Evolutionary conservation across 1,284 basidiomycete genomes (phyloP).

Genomic region (Boletus semigastroideus): DNA sequence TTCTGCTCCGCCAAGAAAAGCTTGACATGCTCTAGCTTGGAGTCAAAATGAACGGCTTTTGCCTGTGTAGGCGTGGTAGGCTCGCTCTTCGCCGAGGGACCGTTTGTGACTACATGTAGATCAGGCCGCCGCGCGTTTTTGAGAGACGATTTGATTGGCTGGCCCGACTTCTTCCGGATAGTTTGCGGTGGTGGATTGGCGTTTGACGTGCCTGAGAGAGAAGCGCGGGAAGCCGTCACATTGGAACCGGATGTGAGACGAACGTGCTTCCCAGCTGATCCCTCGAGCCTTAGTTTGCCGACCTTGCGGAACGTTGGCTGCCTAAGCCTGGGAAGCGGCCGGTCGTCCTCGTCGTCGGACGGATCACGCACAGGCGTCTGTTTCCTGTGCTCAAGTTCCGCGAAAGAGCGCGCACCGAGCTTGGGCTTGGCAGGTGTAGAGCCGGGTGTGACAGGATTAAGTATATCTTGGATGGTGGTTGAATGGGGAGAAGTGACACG

Average conservation of each 20-base stretch:
- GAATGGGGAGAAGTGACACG: constrained; percentile 34
- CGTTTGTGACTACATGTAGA: constrained; percentile 50
- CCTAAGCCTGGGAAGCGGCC: constrained; percentile 6
- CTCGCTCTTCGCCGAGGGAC: constrained; percentile 52
- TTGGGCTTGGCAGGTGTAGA: constrained; percentile 37
- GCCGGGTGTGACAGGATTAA: constrained; percentile 42
- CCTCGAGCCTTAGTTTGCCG: constrained; percentile 29
- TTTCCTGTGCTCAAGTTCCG: constrained; percentile 30
- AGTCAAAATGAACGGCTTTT: constrained; percentile 93
- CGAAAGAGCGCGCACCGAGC: constrained; percentile 17
- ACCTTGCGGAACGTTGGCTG: constrained; percentile 17
- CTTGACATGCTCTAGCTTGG: constrained; percentile 89
- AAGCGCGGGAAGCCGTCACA: constrained; percentile 25
- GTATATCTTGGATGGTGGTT: constrained; percentile 13
- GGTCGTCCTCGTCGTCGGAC: constrained; percentile 32
- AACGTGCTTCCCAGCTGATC: constrained; percentile 26
- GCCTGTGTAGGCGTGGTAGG: constrained; percentile 57
- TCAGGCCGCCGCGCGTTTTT: constrained; percentile 63
- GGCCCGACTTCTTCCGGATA: constrained; percentile 86
- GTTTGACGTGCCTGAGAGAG: constrained; percentile 10
- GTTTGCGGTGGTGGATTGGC: constrained; percentile 15
- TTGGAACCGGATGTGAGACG: constrained; percentile 40
- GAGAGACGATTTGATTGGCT: constrained; percentile 89
- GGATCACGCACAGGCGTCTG: constrained; percentile 16
- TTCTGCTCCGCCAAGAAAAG: constrained; percentile 93